These are phyloP conservation scores for Verticillium tricorpus DNA, from an alignment of 2,329 filamentous ascomycete genomes.

Conservation along the genomic window DNA sequence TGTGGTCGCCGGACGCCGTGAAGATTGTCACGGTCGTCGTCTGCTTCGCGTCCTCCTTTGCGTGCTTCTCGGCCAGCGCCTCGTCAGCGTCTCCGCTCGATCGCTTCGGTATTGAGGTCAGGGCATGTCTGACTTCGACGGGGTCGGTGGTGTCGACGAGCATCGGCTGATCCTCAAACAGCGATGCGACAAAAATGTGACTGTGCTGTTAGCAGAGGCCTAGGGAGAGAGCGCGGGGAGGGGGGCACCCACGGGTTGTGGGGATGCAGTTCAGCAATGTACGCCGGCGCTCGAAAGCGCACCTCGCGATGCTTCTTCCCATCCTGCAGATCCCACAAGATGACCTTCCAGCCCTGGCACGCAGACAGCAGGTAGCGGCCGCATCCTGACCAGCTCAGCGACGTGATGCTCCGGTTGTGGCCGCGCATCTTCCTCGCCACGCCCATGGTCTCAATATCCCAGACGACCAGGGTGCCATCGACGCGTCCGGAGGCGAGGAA, in stretches of 20 bases:
- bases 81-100: slow-evolving; percentile 66
- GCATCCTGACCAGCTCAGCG: slow-evolving; percentile 89
- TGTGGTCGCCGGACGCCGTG: slow-evolving; percentile 78
- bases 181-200: slow-evolving; percentile 79
- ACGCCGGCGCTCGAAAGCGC: slow-evolving; percentile 87
- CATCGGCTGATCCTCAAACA: slow-evolving; percentile 90
- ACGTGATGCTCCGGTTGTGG: slow-evolving; percentile 91
- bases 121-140: slow-evolving; percentile 67
- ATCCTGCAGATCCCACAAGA: slow-evolving; percentile 83
- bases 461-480: slow-evolving; percentile 92
- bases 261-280: slow-evolving; percentile 93
- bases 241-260: slow-evolving; percentile 66
- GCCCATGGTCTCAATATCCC: slow-evolving; percentile 96
- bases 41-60: slow-evolving; percentile 88
- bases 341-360: slow-evolving; percentile 94
- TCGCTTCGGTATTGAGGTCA: slow-evolving; percentile 80
- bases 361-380: slow-evolving; percentile 88
- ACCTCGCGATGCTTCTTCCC: slow-evolving; percentile 73
- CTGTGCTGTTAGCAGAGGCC: slow-evolving; percentile 37
- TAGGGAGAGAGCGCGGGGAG: neutral
- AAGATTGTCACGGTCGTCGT: slow-evolving; percentile 92
- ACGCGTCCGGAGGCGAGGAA: slow-evolving; percentile 90
- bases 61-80: slow-evolving; percentile 72
- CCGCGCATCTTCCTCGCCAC: slow-evolving; percentile 91
- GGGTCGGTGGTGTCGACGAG: slow-evolving; percentile 75